A percentile compares a stretch with the other conserved stretches of the same genome.
These are phyloP conservation scores for Insectozyma bohioensis DNA, from an alignment of 1,139 yeast species.

Conservation along the genomic window DNA sequence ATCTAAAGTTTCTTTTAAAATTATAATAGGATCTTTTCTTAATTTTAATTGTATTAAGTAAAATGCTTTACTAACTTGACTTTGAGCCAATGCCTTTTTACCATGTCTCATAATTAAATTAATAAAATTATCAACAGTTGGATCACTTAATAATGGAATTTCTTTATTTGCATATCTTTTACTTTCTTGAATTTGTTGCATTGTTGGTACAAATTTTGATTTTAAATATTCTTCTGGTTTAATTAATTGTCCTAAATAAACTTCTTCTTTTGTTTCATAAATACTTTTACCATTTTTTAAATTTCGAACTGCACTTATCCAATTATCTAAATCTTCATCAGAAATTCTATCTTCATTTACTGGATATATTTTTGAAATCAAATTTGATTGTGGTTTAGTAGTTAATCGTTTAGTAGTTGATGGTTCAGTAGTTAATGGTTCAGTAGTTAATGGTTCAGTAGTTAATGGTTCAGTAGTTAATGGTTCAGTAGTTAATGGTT, in stretches of 20 bases:
- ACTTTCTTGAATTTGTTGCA: constrained; percentile 58
- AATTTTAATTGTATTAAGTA: constrained; percentile 74
- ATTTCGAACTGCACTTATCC: constrained; percentile 61
- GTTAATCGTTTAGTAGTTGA: neutral
- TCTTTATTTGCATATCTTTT: constrained; percentile 49
- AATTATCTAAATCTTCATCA: constrained; percentile 63
- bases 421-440: constrained; percentile 1
- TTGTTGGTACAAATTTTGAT: constrained; percentile 52
- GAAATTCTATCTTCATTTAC: constrained; percentile 36
- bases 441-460: constrained; percentile 5
- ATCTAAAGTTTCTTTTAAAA: constrained; percentile 74
- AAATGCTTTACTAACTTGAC: constrained; percentile 70
- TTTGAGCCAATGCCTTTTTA: constrained; percentile 78
- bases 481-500: no score
- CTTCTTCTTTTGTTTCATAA: constrained; percentile 42
- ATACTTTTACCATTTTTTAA: constrained; percentile 42
- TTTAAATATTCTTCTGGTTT: constrained; percentile 38
- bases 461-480: no score
- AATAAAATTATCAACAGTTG: constrained; percentile 72
- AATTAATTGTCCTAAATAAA: constrained; percentile 39
- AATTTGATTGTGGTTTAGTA: constrained; percentile 6
- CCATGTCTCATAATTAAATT: constrained; percentile 94
- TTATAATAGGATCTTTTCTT: constrained; percentile 73
- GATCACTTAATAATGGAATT: constrained; percentile 66
- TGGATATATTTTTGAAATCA: constrained; percentile 31